Base-by-base conservation (phyloP, 2,329 filamentous ascomycete genomes). In the Pseudohalonectria lignicola region DNA sequence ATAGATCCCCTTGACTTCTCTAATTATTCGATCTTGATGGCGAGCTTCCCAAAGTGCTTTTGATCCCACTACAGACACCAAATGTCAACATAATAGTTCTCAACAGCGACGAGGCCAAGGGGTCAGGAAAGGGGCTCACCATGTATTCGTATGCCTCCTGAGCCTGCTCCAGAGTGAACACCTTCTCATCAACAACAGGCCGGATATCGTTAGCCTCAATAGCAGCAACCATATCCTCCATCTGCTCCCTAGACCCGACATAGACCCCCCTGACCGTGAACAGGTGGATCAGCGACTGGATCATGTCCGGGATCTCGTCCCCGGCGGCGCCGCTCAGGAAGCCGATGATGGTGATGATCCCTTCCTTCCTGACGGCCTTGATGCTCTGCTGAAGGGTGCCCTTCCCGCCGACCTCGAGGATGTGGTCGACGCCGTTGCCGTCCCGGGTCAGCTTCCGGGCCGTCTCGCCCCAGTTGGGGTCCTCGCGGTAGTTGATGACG, bases 361-460 rank as follows among this genome's bases (percentile, higher is more conserved):
- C 55, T 40, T 57, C 55, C 30, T 47, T 48, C 41, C 51, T 53
- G 42, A 57, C 45, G 12, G 54, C 54, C 32, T 35, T 37, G 21
- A 54, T 35, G 28, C 47, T 53, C 49, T 71, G 64, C 12, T 54
- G 54, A 49, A 76, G 58, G 2, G 71, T 75, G 10, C 54, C 60
- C 0, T 62, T 60, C 0, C 73, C 73, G 18, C 72, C 74, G 4
- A 76, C 69, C 49, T 79, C 74, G 23, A 77, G 49, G 30, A 78
- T 55, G 41, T 71, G 61, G 44, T 74, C 59, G 3, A 74, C 66
- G 11, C 74, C 74, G 3, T 47, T 47, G 1, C 56, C 56, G 9
- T 54, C 49, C 0, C 63, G 59, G 0, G 71, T 74, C 5, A 75
- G 52, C 36, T 55, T 59, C 44, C 65, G 64, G 0, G 69, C 73